Conservation (phyloP, 192 early-diverging fungal genomes). For the Chytriomyces sp. region DNA sequence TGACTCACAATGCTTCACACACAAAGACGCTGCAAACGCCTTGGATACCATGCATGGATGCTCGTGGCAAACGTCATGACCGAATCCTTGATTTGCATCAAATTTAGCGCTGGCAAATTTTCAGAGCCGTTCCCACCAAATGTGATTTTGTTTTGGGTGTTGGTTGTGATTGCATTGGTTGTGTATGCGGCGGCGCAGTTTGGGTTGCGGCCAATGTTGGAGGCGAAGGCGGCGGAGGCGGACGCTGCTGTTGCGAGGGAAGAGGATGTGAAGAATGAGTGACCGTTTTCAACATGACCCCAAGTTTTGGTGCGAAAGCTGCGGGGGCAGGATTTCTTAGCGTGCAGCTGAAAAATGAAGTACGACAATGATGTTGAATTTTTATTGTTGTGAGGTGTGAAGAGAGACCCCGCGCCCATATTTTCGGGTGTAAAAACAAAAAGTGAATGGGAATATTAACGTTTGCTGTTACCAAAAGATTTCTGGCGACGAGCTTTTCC, state of each 20-base stretch:
- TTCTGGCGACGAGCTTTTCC: slow-evolving; percentile 17
- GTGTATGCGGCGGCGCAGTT: slow-evolving; percentile 83
- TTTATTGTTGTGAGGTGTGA: too few relatives aligned
- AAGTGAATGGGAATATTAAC: background rate
- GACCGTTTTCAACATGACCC: too few relatives aligned
- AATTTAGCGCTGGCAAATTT: slow-evolving; percentile 89
- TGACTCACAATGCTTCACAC: slow-evolving; percentile 18
- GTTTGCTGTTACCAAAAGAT: background rate
- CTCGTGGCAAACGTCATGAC: slow-evolving; percentile 84
- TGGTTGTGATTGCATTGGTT: slow-evolving; percentile 62
- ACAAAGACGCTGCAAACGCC: slow-evolving; percentile 76
- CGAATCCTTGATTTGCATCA: slow-evolving; percentile 89
- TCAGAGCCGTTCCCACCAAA: slow-evolving; percentile 71
- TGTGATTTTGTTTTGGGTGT: slow-evolving; percentile 77
- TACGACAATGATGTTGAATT: too few relatives aligned
- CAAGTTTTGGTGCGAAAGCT: too few relatives aligned
- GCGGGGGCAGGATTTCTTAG: too few relatives aligned
- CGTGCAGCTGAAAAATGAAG: too few relatives aligned
- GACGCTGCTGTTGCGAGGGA: background rate
- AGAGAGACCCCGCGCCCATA: background rate
- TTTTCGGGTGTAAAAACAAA: background rate
- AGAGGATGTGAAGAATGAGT: background rate
- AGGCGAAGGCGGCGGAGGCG: background rate
- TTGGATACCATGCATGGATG: slow-evolving; percentile 95
- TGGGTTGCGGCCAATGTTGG: slow-evolving; percentile 33